Evolutionary conservation across 306 rosid species (phyloP), one percentile per base, ranked within the genome.

Genomic region (Glycine latifolia): DNA sequence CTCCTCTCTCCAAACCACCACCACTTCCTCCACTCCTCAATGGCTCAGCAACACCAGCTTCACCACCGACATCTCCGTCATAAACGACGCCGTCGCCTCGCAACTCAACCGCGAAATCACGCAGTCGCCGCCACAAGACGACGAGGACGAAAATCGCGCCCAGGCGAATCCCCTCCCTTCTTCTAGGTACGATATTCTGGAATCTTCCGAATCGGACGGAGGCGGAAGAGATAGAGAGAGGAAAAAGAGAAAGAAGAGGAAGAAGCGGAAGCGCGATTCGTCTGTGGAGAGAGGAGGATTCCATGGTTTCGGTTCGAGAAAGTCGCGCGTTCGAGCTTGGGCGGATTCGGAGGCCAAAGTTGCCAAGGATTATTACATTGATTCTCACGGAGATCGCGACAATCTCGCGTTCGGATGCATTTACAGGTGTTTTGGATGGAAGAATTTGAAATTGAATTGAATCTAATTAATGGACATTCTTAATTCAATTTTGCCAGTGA

Each of bases 11-110:
- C 82, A 61, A 47, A 49, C 67, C 9, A 59, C 47, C 10, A 54
- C 69, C 7, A 49, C 46, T 37, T 0, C 77, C 52, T 82, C 91
- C 7, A 80, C 52, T 17, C 83, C 96, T 9, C 97, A 85, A 16
- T 93, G 97, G 97, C 97, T 93, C 81, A 4, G 33, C 84, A 93
- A 91, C 82, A 79, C 98, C 67, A 93, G 99, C 90, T 95, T 95
- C 96, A 93, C 90, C 79, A 39, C 93, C 82, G 86, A 91, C 75
- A 54, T 88, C 44, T 77, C 97, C 72, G 48, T 87, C 82, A 84
- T 95, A 68, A 87, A 61, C 85, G 62, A 67, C 55, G 82, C 62
- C 76, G 70, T 76, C 8, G 81, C 81, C 4, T 71, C 81, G 15
- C 88, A 69, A 4, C 3, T 78, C 55, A 33, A 7, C 78, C 44